Conservation (phyloP, 331 rosid species). For the Erythrophleum ivorense region DNA sequence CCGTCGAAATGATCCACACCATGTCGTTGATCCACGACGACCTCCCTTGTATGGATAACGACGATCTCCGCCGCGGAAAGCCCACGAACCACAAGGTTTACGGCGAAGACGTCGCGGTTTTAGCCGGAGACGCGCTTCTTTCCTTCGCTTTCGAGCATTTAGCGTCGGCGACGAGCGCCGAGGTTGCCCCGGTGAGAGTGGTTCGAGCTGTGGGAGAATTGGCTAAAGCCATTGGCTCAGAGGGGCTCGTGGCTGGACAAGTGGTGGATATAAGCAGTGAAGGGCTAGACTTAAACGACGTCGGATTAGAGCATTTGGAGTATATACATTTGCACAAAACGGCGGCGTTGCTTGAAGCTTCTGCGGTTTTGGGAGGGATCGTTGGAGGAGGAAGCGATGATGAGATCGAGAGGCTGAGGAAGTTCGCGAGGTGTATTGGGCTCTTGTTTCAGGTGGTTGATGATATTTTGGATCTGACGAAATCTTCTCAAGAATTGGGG, state of each 20-base stretch:
- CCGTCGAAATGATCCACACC: conserved; percentile 89
- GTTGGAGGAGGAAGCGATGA: conserved; percentile 68
- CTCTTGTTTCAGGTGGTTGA: conserved; percentile 88
- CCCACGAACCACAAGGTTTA: conserved; percentile 77
- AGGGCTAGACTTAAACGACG: conserved; percentile 59
- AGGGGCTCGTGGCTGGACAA: conserved; percentile 83
- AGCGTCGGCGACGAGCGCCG: conserved; percentile 48
- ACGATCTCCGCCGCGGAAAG: conserved; percentile 84
- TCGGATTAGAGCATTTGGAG: conserved; percentile 63
- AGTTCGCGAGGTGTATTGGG: conserved; percentile 67
- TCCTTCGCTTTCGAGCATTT: conserved; percentile 74
- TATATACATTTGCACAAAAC: conserved; percentile 81
- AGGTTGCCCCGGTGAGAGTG: conserved; percentile 52
- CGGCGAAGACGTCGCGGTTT: conserved; percentile 81
- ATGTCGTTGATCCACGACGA: conserved; percentile 94
- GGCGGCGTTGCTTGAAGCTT: conserved; percentile 70
- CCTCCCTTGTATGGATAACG: conserved; percentile 89
- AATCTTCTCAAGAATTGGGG: conserved; percentile 79
- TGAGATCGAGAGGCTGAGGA: conserved; percentile 63
- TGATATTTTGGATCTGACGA: conserved; percentile 83
- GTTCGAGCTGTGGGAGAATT: conserved; percentile 63
- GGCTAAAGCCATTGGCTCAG: conserved; percentile 63
- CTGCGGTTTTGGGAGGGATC: conserved; percentile 78
- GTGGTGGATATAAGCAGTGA: conserved; percentile 68
- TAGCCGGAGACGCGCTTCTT: conserved; percentile 82